These are phyloP conservation scores for Tripterygium wilfordii DNA, from an alignment of 177 flowering plant species.

Conservation along the genomic window DNA sequence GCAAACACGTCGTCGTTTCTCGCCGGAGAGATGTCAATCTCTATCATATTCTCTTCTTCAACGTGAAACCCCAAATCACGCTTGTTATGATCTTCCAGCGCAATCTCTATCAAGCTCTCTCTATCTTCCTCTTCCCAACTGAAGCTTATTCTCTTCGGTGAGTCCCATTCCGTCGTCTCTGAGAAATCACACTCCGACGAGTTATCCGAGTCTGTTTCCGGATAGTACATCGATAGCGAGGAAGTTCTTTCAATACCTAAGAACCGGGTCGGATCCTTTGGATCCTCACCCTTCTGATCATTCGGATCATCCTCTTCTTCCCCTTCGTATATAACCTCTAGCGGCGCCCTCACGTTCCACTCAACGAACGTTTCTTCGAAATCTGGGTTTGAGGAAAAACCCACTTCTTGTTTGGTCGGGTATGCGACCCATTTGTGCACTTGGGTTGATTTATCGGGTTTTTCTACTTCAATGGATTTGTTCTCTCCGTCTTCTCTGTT, in stretches of 20 bases:
- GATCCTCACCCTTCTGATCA: constrained; percentile 7
- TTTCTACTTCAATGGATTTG: not conserved
- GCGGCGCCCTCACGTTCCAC: constrained; percentile 65
- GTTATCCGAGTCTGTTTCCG: constrained; percentile 55
- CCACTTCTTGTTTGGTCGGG: constrained; percentile 9
- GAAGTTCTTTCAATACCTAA: constrained; percentile 20
- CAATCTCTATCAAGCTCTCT: constrained; percentile 59
- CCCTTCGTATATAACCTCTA: constrained; percentile 72
- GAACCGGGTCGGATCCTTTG: constrained; percentile 1
- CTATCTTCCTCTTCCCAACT: constrained; percentile 47
- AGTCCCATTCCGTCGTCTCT: constrained; percentile 29
- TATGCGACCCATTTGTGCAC: constrained; percentile 5
- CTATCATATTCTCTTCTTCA: constrained; percentile 77
- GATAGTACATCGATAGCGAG: constrained; percentile 38
- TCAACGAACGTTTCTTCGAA: constrained; percentile 32
- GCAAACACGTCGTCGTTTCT: not conserved
- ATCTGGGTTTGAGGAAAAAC: constrained; percentile 2
- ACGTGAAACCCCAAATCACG: constrained; percentile 9
- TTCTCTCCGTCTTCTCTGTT: not conserved
- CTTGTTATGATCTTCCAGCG: constrained; percentile 18
- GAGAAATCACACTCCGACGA: constrained; percentile 42
- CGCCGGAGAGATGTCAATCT: constrained; percentile 57
- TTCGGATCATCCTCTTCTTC: constrained; percentile 42
- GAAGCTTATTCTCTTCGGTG: constrained; percentile 31
- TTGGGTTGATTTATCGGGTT: not conserved